Evolutionary conservation across 148 eudicot species (phyloP).

Genomic region (Vaccinium darrowii): DNA sequence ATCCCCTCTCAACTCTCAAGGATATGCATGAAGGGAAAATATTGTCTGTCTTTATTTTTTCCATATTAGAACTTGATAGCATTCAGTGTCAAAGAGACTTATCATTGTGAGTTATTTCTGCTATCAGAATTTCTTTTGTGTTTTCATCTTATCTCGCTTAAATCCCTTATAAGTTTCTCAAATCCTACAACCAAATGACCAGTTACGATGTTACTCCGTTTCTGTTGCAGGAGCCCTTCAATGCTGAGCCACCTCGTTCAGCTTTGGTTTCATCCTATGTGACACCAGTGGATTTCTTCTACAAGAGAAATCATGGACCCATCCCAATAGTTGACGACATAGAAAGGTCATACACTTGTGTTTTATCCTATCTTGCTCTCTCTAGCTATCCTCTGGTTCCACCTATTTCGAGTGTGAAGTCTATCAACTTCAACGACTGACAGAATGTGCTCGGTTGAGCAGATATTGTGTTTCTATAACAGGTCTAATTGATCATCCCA

Average conservation of each 20-base stretch:
- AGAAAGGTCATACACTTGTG: constrained; percentile 43
- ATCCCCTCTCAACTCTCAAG: not conserved
- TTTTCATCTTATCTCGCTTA: not conserved
- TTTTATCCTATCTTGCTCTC: not conserved
- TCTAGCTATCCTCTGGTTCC: too few species aligned
- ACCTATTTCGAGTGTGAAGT: not conserved
- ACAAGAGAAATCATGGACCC: constrained; percentile 97
- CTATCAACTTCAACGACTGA: not conserved
- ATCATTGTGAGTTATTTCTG: not conserved
- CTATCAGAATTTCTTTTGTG: not conserved
- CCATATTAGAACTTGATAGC: not conserved
- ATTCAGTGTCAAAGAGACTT: not conserved
- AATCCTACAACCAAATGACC: not conserved
- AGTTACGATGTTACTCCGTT: not conserved
- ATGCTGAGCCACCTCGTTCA: constrained; percentile 87
- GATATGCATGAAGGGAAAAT: not conserved
- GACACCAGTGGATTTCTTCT: constrained; percentile 88
- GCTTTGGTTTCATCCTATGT: constrained; percentile 79
- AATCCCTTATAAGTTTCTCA: not conserved
- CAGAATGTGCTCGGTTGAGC: not conserved
- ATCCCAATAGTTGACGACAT: constrained; percentile 85
- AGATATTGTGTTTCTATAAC: not conserved
- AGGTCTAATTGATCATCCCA: constrained; percentile 6
- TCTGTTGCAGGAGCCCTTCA: constrained; percentile 69
- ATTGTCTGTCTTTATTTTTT: not conserved